Evolutionary conservation across 805 yeast genomes (phyloP).

Genomic region (Lachancea nothofagi): DNA sequence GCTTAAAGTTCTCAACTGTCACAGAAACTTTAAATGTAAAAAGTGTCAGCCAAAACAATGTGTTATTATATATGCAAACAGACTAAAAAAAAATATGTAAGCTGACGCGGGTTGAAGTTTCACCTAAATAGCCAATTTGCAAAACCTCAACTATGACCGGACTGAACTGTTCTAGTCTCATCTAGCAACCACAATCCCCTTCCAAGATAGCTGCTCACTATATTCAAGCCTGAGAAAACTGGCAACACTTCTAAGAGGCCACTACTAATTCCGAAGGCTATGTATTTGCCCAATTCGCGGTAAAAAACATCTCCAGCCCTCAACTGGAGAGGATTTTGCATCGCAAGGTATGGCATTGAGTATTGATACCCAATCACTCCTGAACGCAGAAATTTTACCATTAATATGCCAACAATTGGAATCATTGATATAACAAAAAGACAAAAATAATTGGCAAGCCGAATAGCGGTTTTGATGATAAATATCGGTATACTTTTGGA

Average conservation of each 20-base stretch:
- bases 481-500: not conserved
- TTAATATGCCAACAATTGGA: slow-evolving; percentile 32
- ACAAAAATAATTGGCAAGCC: not conserved
- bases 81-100: no score
- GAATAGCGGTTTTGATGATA: slow-evolving; percentile 7
- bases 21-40: not conserved
- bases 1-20: not conserved
- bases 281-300: slow-evolving; percentile 20
- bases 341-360: not conserved
- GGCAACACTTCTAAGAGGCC: slow-evolving; percentile 28
- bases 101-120: no score
- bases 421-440: slow-evolving; percentile 12
- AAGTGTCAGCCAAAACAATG: not conserved
- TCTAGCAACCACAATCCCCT: slow-evolving; percentile 24
- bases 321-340: slow-evolving; percentile 1
- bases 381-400: slow-evolving; percentile 22
- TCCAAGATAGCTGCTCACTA: slow-evolving; percentile 24
- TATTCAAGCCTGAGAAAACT: slow-evolving; percentile 23
- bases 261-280: slow-evolving; percentile 27
- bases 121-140: no score
- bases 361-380: slow-evolving; percentile 25
- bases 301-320: slow-evolving; percentile 6
- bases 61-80: no score
- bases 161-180: not conserved
- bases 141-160: no score